Conservation (phyloP, 2,329 filamentous ascomycete genomes). For the Moelleriella libera region DNA sequence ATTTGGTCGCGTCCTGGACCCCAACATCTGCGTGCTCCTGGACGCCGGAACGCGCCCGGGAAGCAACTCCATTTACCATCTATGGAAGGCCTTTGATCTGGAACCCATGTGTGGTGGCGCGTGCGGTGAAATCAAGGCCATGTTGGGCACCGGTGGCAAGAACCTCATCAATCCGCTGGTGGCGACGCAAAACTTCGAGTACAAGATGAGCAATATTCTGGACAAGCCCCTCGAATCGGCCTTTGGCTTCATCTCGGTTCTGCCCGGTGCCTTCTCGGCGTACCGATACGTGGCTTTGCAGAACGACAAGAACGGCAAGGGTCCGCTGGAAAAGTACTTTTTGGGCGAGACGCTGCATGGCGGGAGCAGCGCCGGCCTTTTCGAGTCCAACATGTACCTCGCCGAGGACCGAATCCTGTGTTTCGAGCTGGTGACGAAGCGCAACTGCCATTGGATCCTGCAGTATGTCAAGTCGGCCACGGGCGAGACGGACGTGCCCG, state of each 20-base stretch:
- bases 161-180: constrained; percentile 88
- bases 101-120: constrained; percentile 96
- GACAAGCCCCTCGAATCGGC: constrained; percentile 96
- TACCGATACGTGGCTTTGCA: constrained; percentile 91
- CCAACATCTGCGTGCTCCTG: constrained; percentile 91
- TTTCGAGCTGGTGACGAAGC: constrained; percentile 94
- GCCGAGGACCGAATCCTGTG: constrained; percentile 98
- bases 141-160: constrained; percentile 73
- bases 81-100: constrained; percentile 97
- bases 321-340: constrained; percentile 93
- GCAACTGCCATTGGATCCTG: constrained; percentile 93
- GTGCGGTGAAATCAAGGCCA: constrained; percentile 97
- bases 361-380: constrained; percentile 82
- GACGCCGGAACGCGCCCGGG: constrained; percentile 94
- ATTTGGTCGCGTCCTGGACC: constrained; percentile 81
- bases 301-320: constrained; percentile 89
- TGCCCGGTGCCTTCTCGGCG: constrained; percentile 96
- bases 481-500: constrained; percentile 93
- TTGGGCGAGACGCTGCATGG: constrained; percentile 92
- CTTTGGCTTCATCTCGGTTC: constrained; percentile 93
- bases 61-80: constrained; percentile 86
- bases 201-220: constrained; percentile 99
- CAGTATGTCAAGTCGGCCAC: constrained; percentile 97
- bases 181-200: constrained; percentile 96
- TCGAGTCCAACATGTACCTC: constrained; percentile 98